Percentiles rank a stretch among this genome's conserved stretches.
These are phyloP conservation scores for Agaricales sp. DNA, from an alignment of 1,284 basidiomycete species.

Conservation along the genomic window DNA sequence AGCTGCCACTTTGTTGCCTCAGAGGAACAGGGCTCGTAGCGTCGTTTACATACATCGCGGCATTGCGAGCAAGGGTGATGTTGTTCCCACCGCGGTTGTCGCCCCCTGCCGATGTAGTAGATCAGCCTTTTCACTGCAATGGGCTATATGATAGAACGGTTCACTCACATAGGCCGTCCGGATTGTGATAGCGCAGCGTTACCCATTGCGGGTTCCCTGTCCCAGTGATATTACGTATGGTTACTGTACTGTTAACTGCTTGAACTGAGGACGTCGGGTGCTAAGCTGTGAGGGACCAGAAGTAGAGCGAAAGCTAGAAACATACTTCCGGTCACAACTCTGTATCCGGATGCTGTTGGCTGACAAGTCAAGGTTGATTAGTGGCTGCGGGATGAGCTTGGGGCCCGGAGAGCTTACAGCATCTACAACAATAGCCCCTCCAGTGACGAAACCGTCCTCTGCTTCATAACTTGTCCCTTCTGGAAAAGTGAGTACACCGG, in stretches of 20 bases:
- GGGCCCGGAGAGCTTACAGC: not conserved
- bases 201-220: constrained; percentile 22
- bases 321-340: not conserved
- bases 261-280: not conserved
- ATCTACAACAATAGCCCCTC: not conserved
- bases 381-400: not conserved
- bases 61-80: not conserved
- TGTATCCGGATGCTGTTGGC: not conserved
- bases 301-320: too few species aligned
- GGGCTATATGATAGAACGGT: not conserved
- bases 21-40: constrained; percentile 11
- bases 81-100: constrained; percentile 6
- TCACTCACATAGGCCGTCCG: constrained; percentile 17
- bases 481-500: constrained; percentile 15
- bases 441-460: constrained; percentile 15
- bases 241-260: constrained; percentile 10
- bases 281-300: too few species aligned
- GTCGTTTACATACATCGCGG: not conserved
- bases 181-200: constrained; percentile 21
- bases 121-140: not conserved
- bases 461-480: constrained; percentile 18
- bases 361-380: not conserved
- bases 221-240: constrained; percentile 17
- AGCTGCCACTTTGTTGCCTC: constrained; percentile 12
- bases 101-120: not conserved